Evolutionary conservation across 2,329 filamentous ascomycete species (phyloP).

Genomic region (Fusarium sp.): DNA sequence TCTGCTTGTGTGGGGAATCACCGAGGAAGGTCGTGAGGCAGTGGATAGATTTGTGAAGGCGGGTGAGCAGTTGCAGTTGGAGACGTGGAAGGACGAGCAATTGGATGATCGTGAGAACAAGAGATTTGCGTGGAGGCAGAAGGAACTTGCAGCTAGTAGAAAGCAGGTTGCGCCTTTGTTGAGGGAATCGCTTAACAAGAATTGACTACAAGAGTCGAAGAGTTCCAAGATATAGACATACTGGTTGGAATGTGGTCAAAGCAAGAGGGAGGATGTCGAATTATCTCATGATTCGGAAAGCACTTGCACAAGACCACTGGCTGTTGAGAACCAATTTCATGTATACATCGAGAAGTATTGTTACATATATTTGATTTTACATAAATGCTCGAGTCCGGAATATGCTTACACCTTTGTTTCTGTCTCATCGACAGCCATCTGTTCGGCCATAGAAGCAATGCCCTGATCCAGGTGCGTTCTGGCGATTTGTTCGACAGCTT

Average conservation of each 20-base stretch:
- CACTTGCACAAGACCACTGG: not conserved
- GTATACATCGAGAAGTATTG: conserved; percentile 16
- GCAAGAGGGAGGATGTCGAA: not conserved
- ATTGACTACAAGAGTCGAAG: conserved; percentile 21
- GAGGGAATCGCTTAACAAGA: conserved; percentile 65
- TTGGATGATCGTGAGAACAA: conserved; percentile 61
- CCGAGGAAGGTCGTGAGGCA: conserved; percentile 62
- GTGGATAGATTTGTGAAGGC: conserved; percentile 66
- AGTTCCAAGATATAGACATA: conserved; percentile 28
- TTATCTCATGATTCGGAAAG: not conserved
- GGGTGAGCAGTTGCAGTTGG: conserved; percentile 67
- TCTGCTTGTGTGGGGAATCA: conserved; percentile 75
- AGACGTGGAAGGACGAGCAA: conserved; percentile 64
- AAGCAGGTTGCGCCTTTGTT: conserved; percentile 79
- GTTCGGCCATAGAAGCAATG: not conserved
- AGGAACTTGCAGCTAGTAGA: conserved; percentile 70
- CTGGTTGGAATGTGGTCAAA: not conserved
- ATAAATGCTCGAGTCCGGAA: conserved; percentile 2
- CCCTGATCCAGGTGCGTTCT: conserved; percentile 14
- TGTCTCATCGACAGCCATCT: not conserved
- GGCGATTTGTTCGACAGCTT: conserved; percentile 24
- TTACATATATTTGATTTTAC: conserved; percentile 33
- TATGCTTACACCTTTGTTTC: conserved; percentile 1
- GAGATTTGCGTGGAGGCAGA: conserved; percentile 76
- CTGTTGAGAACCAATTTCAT: not conserved